Percentiles rank a stretch among this genome's conserved stretches.
Conservation (phyloP, 495 filamentous ascomycete species). For the Chaetomium cochliodes region DNA sequence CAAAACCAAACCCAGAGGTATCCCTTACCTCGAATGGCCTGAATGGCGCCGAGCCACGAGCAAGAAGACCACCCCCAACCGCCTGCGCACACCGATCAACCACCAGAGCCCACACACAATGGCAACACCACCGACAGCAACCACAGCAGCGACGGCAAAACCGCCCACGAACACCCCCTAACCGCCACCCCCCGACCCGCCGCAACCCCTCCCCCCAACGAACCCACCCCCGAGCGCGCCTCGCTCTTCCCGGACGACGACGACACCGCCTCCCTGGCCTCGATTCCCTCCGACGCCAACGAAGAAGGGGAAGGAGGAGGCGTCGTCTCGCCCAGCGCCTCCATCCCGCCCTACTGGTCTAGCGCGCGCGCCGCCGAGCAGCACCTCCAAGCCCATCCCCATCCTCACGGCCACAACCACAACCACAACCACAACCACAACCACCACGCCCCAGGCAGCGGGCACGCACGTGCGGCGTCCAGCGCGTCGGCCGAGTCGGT, state of each 20-base stretch:
- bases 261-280: conserved; percentile 16
- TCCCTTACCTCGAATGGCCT: conserved; percentile 28
- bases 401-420: neutral
- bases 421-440: neutral
- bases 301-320: neutral
- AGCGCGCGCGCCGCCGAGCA: conserved; percentile 9
- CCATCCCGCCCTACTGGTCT: conserved; percentile 40
- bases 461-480: conserved; percentile 34
- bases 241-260: conserved; percentile 22
- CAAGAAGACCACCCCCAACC: neutral
- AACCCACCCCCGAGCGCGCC: neutral
- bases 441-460: neutral
- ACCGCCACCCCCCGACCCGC: too few species aligned
- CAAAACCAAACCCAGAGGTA: neutral
- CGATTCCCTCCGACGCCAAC: conserved; percentile 13
- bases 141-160: neutral
- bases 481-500: conserved; percentile 49
- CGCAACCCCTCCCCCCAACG: conserved; percentile 1
- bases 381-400: neutral
- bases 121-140: neutral
- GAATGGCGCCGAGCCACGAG: conserved; percentile 35
- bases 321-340: conserved; percentile 28
- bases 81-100: conserved; percentile 10
- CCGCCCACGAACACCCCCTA: neutral
- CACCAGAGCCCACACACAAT: neutral